Evolutionary conservation across 2,329 filamentous ascomycete genomes (phyloP).

Genomic region (Tolypocladium amazonense): DNA sequence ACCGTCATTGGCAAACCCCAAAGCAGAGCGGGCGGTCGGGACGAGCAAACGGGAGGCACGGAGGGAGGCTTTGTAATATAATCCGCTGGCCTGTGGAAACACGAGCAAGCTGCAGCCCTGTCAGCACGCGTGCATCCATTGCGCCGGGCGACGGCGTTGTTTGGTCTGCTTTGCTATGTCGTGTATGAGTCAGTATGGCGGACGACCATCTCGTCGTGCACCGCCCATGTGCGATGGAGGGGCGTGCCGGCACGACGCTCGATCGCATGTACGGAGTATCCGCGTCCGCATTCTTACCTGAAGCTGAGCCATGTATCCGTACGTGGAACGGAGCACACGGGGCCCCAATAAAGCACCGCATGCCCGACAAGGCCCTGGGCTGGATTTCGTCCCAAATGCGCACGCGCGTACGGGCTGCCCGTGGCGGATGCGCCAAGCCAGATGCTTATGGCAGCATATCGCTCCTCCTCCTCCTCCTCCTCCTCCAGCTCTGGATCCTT

Average conservation of each 20-base stretch:
- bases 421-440: neutral
- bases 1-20: neutral
- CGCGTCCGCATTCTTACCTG: neutral
- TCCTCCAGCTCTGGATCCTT: neutral
- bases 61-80: neutral
- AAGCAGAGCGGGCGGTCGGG: neutral
- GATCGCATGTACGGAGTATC: too few species aligned
- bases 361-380: neutral
- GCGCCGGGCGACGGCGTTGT: neutral
- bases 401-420: neutral
- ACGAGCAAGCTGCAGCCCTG: neutral
- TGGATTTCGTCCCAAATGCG: neutral
- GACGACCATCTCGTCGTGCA: neutral
- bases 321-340: neutral
- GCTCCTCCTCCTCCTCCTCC: too few species aligned
- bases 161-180: neutral
- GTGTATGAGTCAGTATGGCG: neutral
- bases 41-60: neutral
- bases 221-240: neutral
- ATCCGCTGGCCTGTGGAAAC: neutral
- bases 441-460: neutral
- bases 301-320: neutral
- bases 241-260: neutral
- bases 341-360: neutral
- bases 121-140: neutral